Base-by-base conservation (phyloP, 768 basidiomycete species). In the Boletus fagicola region DNA sequence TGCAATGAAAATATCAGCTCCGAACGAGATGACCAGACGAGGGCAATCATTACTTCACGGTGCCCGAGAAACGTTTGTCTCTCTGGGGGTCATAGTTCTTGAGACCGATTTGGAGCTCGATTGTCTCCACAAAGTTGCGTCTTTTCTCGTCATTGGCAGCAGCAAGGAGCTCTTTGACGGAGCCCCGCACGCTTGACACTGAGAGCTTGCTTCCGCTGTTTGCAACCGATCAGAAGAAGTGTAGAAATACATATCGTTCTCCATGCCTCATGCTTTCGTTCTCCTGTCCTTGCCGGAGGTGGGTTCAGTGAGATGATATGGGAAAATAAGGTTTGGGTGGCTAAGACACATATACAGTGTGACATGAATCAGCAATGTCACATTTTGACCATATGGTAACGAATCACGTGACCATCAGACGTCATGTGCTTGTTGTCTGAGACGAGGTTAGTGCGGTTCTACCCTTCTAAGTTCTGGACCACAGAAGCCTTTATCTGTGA, bases 71-170 rank as follows among this genome's bases (percentile, higher is more conserved):
- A 93, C 97, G 97, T 83, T 98, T 99, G 78, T 99, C 97, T 63
- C 97, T 83, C 86, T 98, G 97, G 67, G 97, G 96, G 77, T 99
- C 94, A 80, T 97, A 97, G 85, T 97, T 97, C 83, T 96, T 97
- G 71, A 97, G 84, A 65, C 94, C 94, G 67, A 97, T 92, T 76
- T 96, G 94, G 66, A 97, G 83, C 76, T 97, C 94, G 72, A 96
- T 87, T 56, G 94, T 97, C 83, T 96, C 94, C 62, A 94, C 85
- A 73, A 94, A 96, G 76, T 96, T 94, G 67, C 94, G 86, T 77
- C 83, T 90, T 79, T 91, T 89, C 76, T 94, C 93, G 78, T 88
- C 88, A 64, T 77, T 89, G 68, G 93, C 85, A 18, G 88, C 86
- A 56, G 82, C 85, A 60, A 96, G 83, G 62, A 98, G 84, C 65